Evolutionary conservation across 139 green algal genomes (phyloP).

Genomic region (Chlamydomonas schloesseri): DNA sequence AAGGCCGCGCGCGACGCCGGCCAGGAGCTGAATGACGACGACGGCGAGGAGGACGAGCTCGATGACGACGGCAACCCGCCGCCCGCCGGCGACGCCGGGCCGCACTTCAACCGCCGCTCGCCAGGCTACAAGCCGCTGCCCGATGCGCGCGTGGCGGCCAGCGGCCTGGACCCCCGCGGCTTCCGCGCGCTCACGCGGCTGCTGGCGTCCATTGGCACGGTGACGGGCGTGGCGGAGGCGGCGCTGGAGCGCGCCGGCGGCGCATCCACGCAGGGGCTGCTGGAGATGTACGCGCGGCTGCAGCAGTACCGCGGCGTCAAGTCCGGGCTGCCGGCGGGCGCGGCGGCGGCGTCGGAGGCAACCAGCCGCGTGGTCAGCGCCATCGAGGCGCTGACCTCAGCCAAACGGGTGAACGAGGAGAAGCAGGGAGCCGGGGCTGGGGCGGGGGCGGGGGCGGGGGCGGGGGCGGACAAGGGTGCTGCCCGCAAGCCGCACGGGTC

Average conservation of each 20-base stretch:
- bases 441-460: too few species aligned
- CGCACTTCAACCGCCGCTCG: constrained; percentile 42
- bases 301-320: constrained; percentile 65
- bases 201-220: constrained; percentile 1
- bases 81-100: constrained; percentile 8
- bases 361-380: constrained; percentile 62
- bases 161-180: constrained; percentile 13
- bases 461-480: not conserved
- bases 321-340: constrained; percentile 52
- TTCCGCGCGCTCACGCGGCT: not conserved
- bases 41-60: not conserved
- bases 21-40: constrained; percentile 18
- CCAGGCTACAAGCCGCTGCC: constrained; percentile 51
- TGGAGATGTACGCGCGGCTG: constrained; percentile 59
- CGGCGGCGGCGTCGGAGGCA: constrained; percentile 54
- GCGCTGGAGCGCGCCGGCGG: constrained; percentile 37
- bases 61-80: not conserved
- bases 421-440: too few species aligned
- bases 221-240: constrained; percentile 20
- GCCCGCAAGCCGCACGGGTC: not conserved
- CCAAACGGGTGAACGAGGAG: not conserved
- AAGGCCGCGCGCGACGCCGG: constrained; percentile 18
- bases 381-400: constrained; percentile 58
- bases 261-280: constrained; percentile 34
- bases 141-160: constrained; percentile 42